Evolutionary conservation across 2,329 filamentous ascomycete genomes (phyloP).

Genomic region (Colletotrichum noveboracense): DNA sequence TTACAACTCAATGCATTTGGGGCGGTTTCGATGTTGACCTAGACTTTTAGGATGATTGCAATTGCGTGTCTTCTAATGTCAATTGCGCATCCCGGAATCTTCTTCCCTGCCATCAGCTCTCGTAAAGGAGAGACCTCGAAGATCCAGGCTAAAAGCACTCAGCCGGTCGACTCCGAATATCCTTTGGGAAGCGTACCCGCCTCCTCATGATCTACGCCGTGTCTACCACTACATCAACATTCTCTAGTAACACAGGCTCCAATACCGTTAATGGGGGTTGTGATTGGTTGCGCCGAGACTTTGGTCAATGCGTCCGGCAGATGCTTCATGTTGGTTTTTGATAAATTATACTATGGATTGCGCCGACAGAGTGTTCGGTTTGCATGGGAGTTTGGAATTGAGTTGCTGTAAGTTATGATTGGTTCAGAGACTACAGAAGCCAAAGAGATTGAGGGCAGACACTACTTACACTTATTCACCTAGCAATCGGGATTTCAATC

Average conservation of each 20-base stretch:
- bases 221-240: not conserved
- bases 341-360: not conserved
- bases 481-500: not conserved
- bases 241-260: not conserved
- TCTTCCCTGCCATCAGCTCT: not conserved
- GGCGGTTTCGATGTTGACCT: not conserved
- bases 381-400: too few relatives aligned
- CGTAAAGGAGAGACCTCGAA: not conserved
- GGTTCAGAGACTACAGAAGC: not conserved
- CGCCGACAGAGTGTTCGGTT: too few relatives aligned
- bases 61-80: not conserved
- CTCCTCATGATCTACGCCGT: not conserved
- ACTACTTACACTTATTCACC: not conserved
- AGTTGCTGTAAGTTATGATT: not conserved
- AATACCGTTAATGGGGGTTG: not conserved
- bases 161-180: not conserved
- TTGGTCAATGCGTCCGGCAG: not conserved
- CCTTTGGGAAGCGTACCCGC: not conserved
- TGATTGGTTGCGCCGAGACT: not conserved
- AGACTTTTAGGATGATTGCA: not conserved
- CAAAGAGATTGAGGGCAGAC: not conserved
- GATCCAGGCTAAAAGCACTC: not conserved
- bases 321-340: not conserved
- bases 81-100: not conserved
- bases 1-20: too few relatives aligned